Base-by-base conservation (phyloP, 148 eudicot species). In the Beta vulgaris region DNA sequence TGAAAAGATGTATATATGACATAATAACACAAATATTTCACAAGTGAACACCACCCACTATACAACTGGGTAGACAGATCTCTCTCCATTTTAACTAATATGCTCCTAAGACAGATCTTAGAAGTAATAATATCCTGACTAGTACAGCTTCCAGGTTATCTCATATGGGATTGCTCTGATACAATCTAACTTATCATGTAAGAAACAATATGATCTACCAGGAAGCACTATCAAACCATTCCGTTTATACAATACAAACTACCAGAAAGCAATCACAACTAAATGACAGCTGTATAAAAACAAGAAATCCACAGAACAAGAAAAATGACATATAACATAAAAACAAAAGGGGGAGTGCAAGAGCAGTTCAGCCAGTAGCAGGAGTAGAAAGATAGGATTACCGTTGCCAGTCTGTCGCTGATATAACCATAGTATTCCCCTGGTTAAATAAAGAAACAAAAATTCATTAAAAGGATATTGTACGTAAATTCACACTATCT, bases 401-500 rank as follows among this genome's bases (percentile, higher is more conserved):
- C 97, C 97, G 63, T 90, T 85, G 74, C 95, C 95, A 76, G 90
- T 82, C 80, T 87, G 95, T 81, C 82, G 88, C 85, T 63, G 89
- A 71, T 92, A 87, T 44, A 92, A 64, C 80, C 73, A 84, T 71
- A 92, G 71, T 55, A 92, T 88, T 67, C 88, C 94, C 87, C 94
- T 90, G 88, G 19, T 77, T 23, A 37, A 74, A 44, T 23, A 72
- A n/a, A 46, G 25, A 44, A 76, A 49, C 34, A 31, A 37, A 18
- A 0, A 26, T 65, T 75, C 78, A 85, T 57, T 51, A 49, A 65
- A 69, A 73, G 37, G 35, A 68, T 46, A 18, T 14, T n/a, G 37
- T 23, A 59, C 6, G 42, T 25, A 43, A 37, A 60, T 13, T 7
- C 19, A 75, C 48, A 36, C 37, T n/a, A n/a, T n/a, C n/a, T 42